A percentile compares a stretch with the other conserved stretches of the same genome.
phyloP scores from a whole-genome alignment of 2,329 filamentous ascomycete species.

The Monilinia vaccinii-corymbosi region DNA sequence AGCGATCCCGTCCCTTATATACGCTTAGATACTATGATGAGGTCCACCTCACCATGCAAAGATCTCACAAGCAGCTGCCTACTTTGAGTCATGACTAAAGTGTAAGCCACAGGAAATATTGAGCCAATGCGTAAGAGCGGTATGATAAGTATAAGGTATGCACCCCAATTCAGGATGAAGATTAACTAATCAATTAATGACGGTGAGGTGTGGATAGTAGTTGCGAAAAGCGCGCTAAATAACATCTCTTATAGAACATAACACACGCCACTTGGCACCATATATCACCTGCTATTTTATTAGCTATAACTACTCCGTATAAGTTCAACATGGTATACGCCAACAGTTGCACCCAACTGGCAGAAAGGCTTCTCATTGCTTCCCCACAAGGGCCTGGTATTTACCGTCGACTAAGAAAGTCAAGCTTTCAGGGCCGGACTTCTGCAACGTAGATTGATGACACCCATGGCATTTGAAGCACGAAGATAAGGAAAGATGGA shows the following conservation, averaged over 20 bases:
- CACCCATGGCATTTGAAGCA: not conserved
- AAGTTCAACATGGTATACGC: no score
- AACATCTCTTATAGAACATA: not conserved
- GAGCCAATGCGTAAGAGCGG: not conserved
- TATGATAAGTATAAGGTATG: not conserved
- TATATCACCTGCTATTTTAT: not conserved
- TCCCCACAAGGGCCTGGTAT: not conserved
- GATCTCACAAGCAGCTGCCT: not conserved
- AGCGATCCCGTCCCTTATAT: not conserved
- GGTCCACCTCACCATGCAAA: not conserved
- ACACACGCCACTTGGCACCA: not conserved
- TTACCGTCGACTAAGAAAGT: not conserved
- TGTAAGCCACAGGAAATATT: no score
- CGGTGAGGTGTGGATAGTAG: not conserved
- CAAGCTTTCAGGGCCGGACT: slow-evolving; percentile 1
- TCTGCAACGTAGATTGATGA: not conserved
- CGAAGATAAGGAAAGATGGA: not conserved
- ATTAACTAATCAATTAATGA: not conserved
- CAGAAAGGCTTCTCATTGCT: not conserved
- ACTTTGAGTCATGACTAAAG: not conserved
- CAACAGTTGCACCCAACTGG: not conserved
- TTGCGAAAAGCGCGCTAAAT: not conserved
- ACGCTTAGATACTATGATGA: not conserved
- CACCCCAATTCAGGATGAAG: not conserved
- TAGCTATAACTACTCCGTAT: not conserved